These are phyloP conservation scores for Buddleja alternifolia DNA, from an alignment of 257 asterid genomes.

Conservation along the genomic window DNA sequence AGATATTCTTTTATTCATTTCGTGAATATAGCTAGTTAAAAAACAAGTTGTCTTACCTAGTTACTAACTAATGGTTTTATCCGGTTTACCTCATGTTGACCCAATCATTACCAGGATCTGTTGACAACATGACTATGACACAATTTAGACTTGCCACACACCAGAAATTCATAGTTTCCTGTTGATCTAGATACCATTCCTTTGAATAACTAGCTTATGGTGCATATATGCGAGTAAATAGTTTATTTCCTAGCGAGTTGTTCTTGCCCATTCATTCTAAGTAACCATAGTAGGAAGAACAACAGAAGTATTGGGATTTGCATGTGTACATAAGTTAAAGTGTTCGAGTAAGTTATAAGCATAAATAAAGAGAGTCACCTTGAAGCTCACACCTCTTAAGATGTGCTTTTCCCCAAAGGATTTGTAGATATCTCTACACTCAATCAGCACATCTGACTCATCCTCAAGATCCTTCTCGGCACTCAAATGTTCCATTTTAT, in stretches of 20 bases:
- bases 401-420: conserved; percentile 95
- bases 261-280: not conserved
- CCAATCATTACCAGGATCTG: not conserved
- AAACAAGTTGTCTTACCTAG: no score
- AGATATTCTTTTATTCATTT: no score
- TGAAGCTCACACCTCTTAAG: conserved; percentile 93
- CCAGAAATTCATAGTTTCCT: not conserved
- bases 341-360: not conserved
- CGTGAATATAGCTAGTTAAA: no score
- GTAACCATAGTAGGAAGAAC: not conserved
- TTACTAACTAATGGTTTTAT: not conserved
- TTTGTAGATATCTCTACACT: conserved; percentile 87
- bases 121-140: not conserved
- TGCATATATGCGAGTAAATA: not conserved
- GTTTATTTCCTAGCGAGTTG: not conserved
- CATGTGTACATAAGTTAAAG: not conserved
- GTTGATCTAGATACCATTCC: not conserved
- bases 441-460: conserved; percentile 87
- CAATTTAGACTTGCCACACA: not conserved
- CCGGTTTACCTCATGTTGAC: not conserved
- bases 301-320: not conserved
- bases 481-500: conserved; percentile 42
- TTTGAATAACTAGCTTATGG: conserved; percentile 1
- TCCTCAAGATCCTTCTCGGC: conserved; percentile 41
- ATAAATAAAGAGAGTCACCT: conserved; percentile 61